Conservation (phyloP, 2,329 filamentous ascomycete species). For the Chaetothyriales sp. region DNA sequence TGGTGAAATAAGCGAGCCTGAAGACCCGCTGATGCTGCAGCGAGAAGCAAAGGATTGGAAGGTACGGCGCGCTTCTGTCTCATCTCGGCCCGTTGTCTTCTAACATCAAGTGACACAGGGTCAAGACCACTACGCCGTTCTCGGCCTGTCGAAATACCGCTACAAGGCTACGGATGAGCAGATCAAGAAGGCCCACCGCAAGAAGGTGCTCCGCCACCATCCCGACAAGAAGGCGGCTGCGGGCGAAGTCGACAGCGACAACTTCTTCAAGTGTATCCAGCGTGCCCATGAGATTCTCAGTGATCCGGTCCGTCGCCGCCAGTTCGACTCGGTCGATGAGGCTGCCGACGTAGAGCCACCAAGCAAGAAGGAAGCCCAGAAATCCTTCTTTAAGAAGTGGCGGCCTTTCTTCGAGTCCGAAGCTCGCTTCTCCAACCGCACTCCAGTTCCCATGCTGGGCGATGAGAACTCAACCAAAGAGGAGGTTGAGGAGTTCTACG, state of each 20-base stretch:
- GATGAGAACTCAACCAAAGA: constrained; percentile 71
- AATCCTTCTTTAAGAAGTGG: constrained; percentile 96
- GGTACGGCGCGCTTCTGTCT: constrained; percentile 37
- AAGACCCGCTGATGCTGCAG: constrained; percentile 82
- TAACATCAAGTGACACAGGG: constrained; percentile 33
- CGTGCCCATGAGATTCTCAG: constrained; percentile 88
- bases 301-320: constrained; percentile 80
- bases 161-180: constrained; percentile 89
- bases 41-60: constrained; percentile 99
- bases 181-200: constrained; percentile 97
- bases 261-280: constrained; percentile 99
- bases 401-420: constrained; percentile 77
- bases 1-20: constrained; percentile 81
- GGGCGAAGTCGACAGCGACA: constrained; percentile 75
- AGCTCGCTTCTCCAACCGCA: constrained; percentile 76
- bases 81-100: no score
- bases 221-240: constrained; percentile 96
- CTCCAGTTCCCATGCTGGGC: constrained; percentile 78
- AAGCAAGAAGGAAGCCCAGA: constrained; percentile 73
- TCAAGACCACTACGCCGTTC: constrained; percentile 96
- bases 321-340: constrained; percentile 95
- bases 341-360: constrained; percentile 83
- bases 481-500: constrained; percentile 91
- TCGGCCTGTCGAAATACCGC: constrained; percentile 83
- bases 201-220: constrained; percentile 98